Evolutionary conservation across 176 grass and related monocot species (phyloP).

Genomic region (Dactylis glomerata): DNA sequence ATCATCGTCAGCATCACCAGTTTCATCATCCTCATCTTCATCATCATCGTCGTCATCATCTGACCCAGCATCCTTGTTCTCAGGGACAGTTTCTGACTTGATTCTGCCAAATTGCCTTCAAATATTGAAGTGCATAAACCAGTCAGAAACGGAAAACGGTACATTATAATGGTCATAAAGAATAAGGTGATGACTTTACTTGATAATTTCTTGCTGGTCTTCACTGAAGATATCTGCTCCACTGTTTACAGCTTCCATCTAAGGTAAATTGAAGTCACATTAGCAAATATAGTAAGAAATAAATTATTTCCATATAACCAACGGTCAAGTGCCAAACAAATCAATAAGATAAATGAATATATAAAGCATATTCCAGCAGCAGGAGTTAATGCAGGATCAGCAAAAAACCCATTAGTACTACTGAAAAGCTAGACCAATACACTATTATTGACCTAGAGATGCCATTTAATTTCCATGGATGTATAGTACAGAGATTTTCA

Average conservation of each 20-base stretch:
- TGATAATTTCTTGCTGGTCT: constrained; percentile 37
- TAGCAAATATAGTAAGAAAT: neutral
- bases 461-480: neutral
- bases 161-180: neutral
- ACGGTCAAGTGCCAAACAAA: neutral
- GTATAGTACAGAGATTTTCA: neutral
- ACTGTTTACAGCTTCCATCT: constrained; percentile 26
- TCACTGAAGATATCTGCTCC: constrained; percentile 13
- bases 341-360: neutral
- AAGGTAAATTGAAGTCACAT: constrained; percentile 11
- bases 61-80: constrained; percentile 70
- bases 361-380: neutral
- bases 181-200: constrained; percentile 19
- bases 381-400: neutral
- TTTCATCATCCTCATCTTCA: constrained; percentile 40
- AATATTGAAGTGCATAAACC: neutral
- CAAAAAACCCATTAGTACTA: neutral
- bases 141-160: neutral
- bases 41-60: constrained; percentile 57
- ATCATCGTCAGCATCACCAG: constrained; percentile 33
- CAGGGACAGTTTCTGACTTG: constrained; percentile 38
- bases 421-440: neutral
- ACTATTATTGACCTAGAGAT: neutral
- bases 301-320: neutral
- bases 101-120: constrained; percentile 51